phyloP scores from a whole-genome alignment of 495 filamentous ascomycete genomes.

The Poronia punctata region DNA sequence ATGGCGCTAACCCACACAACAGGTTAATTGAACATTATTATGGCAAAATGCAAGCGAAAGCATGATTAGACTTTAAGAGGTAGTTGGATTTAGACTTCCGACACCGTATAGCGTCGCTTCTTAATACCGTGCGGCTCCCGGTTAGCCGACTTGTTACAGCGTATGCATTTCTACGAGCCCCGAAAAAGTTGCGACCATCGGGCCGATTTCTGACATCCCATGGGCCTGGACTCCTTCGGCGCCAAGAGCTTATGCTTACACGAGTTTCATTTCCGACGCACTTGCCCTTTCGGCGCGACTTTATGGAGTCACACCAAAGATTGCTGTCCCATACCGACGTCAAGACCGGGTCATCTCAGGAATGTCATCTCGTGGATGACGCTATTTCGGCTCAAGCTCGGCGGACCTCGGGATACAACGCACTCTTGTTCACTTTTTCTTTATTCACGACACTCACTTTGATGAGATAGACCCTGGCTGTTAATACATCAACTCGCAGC shows the following conservation, averaged over 20 bases:
- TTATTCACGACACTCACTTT: slow-evolving; percentile 31
- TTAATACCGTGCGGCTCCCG: slow-evolving; percentile 15
- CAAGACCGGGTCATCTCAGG: slow-evolving; percentile 8
- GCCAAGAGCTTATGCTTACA: no score
- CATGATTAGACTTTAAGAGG: slow-evolving; percentile 26
- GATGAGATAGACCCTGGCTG: slow-evolving; percentile 29
- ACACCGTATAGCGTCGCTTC: slow-evolving; percentile 17
- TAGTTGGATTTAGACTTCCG: slow-evolving; percentile 17
- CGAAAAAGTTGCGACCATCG: no score
- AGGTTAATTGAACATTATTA: slow-evolving; percentile 8
- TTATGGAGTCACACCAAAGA: slow-evolving; percentile 1
- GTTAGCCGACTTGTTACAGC: slow-evolving; percentile 5
- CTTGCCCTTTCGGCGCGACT: background rate
- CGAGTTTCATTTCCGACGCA: background rate
- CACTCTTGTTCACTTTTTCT: slow-evolving; percentile 17
- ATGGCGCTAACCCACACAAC: no score
- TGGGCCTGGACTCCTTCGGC: no score
- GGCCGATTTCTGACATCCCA: no score
- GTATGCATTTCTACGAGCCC: slow-evolving; percentile 7
- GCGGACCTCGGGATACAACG: slow-evolving; percentile 21
- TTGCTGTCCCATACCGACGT: background rate
- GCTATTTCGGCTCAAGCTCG: slow-evolving; percentile 12
- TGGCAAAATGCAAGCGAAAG: slow-evolving; percentile 19
- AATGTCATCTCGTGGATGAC: slow-evolving; percentile 1
- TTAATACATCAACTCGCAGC: slow-evolving; percentile 29